phyloP scores from a whole-genome alignment of 306 rosid genomes.

The Prunus mira region DNA sequence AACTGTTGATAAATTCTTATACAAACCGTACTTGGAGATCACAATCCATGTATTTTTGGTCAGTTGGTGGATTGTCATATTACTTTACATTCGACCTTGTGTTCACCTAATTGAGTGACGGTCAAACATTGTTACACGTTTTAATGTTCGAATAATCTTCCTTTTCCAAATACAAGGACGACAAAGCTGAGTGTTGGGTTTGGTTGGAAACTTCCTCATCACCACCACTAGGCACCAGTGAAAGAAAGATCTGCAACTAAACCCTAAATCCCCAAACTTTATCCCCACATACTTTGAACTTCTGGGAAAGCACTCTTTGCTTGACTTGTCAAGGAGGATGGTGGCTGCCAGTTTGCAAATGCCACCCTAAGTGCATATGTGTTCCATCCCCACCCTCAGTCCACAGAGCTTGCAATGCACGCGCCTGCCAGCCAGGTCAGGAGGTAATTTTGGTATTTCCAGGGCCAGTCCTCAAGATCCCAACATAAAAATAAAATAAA shows the following conservation, averaged over 20 bases:
- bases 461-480: conserved; percentile 72
- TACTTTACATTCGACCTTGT: no score
- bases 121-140: no score
- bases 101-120: no score
- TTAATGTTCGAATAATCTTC: background rate
- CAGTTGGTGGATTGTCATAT: no score
- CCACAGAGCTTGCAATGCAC: background rate
- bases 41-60: no score
- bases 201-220: background rate
- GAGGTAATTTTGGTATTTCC: background rate
- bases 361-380: background rate
- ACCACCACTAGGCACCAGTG: background rate
- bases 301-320: background rate
- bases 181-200: background rate
- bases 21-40: no score
- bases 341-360: no score
- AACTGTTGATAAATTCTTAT: no score
- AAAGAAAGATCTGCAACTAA: background rate
- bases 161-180: background rate
- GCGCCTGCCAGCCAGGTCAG: background rate
- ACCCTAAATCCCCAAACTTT: background rate
- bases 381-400: background rate
- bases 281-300: no score
- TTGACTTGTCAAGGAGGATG: background rate
- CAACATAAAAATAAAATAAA: conserved; percentile 26